Evolutionary conservation across 306 rosid species (phyloP).

Genomic region (Inga laurina): DNA sequence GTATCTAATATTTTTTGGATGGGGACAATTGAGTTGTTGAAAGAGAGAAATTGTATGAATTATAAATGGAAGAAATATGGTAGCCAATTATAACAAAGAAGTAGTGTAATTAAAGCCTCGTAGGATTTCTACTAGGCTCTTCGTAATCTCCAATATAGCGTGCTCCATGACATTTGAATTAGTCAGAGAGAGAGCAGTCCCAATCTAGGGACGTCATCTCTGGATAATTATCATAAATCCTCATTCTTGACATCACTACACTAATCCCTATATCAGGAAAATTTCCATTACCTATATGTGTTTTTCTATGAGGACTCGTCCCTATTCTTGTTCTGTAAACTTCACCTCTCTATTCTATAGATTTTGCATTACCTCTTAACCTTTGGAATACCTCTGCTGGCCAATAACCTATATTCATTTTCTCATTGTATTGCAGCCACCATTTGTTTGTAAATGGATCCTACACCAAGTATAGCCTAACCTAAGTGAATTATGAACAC

Average conservation of each 20-base stretch:
- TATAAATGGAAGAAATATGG: too few relatives aligned
- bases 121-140: neutral
- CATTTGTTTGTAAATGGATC: constrained; percentile 55
- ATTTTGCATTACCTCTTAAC: constrained; percentile 36
- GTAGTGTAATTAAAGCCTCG: constrained; percentile 42
- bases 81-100: too few relatives aligned
- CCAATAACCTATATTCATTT: constrained; percentile 61
- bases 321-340: constrained; percentile 51
- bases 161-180: constrained; percentile 51
- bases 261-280: constrained; percentile 33
- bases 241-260: constrained; percentile 40
- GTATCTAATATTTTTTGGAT: too few relatives aligned
- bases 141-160: constrained; percentile 27
- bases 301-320: constrained; percentile 55
- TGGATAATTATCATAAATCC: constrained; percentile 55
- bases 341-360: constrained; percentile 80
- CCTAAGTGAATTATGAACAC: neutral
- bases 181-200: constrained; percentile 33
- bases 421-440: constrained; percentile 73
- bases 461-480: constrained; percentile 19
- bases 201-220: constrained; percentile 45
- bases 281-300: constrained; percentile 61
- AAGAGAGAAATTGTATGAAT: too few relatives aligned
- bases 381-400: constrained; percentile 47
- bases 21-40: too few relatives aligned